Percentiles rank a stretch among this genome's conserved stretches.
Conservation (phyloP, 2,329 filamentous ascomycete species). For the Aspergillus fumigatus region DNA sequence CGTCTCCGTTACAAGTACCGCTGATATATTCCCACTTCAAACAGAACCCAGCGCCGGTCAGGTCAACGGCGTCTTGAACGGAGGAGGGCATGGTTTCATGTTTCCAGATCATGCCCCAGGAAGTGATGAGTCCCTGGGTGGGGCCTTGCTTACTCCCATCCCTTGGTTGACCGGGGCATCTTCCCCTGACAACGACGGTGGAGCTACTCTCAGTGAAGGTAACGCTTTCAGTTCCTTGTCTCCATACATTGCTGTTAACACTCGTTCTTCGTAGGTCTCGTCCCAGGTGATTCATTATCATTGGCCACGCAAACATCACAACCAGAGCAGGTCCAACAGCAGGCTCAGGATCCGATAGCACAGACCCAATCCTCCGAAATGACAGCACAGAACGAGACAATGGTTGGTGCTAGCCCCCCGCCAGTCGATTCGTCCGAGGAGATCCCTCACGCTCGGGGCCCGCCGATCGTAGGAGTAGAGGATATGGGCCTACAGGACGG, state of each 20-base stretch:
- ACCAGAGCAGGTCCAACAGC: slow-evolving; percentile 1
- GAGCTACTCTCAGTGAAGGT: slow-evolving; percentile 12
- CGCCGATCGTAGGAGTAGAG: slow-evolving; percentile 75
- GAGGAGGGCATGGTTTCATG: slow-evolving; percentile 31
- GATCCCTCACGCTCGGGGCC: slow-evolving; percentile 74
- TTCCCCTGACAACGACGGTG: slow-evolving; percentile 24
- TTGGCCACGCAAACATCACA: background rate
- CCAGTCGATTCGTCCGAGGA: slow-evolving; percentile 56
- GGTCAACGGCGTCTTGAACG: slow-evolving; percentile 54
- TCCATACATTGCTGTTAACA: background rate
- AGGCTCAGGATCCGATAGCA: background rate
- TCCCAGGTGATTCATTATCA: background rate
- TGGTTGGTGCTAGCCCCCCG: slow-evolving; percentile 16
- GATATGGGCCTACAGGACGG: slow-evolving; percentile 74
- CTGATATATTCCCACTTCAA: slow-evolving; percentile 74
- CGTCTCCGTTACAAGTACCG: slow-evolving; percentile 79
- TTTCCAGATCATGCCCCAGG: slow-evolving; percentile 51
- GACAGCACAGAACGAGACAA: slow-evolving; percentile 17
- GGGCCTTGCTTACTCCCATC: slow-evolving; percentile 87
- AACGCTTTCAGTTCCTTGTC: background rate
- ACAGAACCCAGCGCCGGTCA: slow-evolving; percentile 18
- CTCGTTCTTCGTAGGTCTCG: background rate
- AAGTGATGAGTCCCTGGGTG: slow-evolving; percentile 83
- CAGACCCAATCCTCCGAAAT: background rate
- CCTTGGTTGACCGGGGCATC: slow-evolving; percentile 65